Base-by-base conservation (phyloP, 345 rosid species). In the Hypericum androsaemum region DNA sequence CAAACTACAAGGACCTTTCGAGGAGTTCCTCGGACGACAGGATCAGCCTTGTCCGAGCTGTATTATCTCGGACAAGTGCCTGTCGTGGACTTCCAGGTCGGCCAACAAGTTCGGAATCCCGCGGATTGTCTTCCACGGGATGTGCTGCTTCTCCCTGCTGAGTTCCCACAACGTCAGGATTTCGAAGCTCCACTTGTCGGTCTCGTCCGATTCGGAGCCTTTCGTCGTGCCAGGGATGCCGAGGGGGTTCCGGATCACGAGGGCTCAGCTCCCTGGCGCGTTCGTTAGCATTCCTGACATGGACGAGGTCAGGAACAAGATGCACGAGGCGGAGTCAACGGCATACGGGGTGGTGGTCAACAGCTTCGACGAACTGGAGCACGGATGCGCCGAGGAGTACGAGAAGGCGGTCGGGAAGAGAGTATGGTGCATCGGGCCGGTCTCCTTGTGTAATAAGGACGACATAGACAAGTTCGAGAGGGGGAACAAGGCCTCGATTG, bases 111-210 rank as follows among this genome's bases (percentile, higher is more conserved):
- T 88, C 61, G 56, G 72, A n/a, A 58, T 85, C 39, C 90, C 95
- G 0, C 72, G 97, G 57, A 63, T 88, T 45, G 84, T 83, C 60
- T 88, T 88, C 46, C 86, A 85, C 11, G 95, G 92, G 50, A 80
- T 79, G 92, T 59, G 82, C 10, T 74, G 87, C 47, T 88, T 82
- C 60, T 74, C 92, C 11, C 58, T 83, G 62, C 55, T 85, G 54
- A 72, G 83, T 52, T 59, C 80, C 16, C 76, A 71, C 59, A 85
- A 76, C 8, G 46, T 85, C 8, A 68, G 75, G 54, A 67, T 64
- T 35, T 59, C 68, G 10, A 59, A 60, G 11, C 58, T 78, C 14
- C 79, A 76, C 50, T 67, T 62, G 38, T 56, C 65, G 2, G 77
- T 76, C 37, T 35, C 70, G 17, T 77, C 81, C 0, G 79, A 77